phyloP scores from a whole-genome alignment of 2,329 filamentous ascomycete genomes.

The Hymenoscyphus infarciens region DNA sequence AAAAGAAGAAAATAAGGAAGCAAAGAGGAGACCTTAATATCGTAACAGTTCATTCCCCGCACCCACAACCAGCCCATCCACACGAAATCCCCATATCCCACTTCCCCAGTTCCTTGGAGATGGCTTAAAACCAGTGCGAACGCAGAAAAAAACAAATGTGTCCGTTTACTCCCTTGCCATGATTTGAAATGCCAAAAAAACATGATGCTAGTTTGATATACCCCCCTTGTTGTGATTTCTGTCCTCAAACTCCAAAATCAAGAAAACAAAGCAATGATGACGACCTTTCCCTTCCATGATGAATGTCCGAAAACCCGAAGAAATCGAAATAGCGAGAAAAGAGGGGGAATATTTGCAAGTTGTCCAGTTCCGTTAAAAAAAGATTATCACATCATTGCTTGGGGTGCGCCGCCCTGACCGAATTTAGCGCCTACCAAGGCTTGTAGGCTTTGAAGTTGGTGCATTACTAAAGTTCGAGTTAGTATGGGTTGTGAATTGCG shows the following conservation, averaged over 20 bases:
- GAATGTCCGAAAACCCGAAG: not conserved
- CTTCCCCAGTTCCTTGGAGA: too few species aligned
- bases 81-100: not conserved
- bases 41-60: constrained; percentile 1
- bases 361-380: not conserved
- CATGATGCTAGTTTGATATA: constrained; percentile 1
- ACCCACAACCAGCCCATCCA: not conserved
- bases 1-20: not conserved
- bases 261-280: not conserved
- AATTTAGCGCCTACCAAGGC: constrained; percentile 20
- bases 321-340: constrained; percentile 1
- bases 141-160: not conserved
- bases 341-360: not conserved
- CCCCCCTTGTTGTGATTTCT: constrained; percentile 1
- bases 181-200: constrained; percentile 3
- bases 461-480: constrained; percentile 17
- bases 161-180: constrained; percentile 2
- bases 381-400: constrained; percentile 20
- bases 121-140: not conserved
- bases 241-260: constrained; percentile 2
- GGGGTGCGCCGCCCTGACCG: constrained; percentile 16
- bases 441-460: constrained; percentile 25
- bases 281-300: not conserved
- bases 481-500: not conserved
- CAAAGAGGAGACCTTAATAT: constrained; percentile 1